Base-by-base conservation (phyloP, 768 basidiomycete species). In the Hortiboletus campestris region DNA sequence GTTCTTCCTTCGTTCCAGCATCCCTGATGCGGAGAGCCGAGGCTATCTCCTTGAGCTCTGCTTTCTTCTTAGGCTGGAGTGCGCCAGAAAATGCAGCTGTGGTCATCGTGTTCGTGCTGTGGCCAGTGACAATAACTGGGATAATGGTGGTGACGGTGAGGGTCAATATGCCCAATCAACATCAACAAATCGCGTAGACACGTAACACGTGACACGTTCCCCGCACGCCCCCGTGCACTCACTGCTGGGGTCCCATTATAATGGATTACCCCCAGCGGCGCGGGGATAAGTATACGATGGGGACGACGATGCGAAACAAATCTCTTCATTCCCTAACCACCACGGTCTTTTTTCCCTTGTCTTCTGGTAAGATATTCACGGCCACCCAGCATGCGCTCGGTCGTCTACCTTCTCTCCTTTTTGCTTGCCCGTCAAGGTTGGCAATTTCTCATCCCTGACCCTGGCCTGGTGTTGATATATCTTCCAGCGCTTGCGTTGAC, bases 61-160 rank as follows among this genome's bases (percentile, higher is more conserved):
- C 75, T 68, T 88, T 88, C 73, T 85, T 88, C 72, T 88, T 88
- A n/a, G 79, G 63, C 56, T 75, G 78, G 28, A 87, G 77, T 28
- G 81, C 68, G 44, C 86, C 86, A 39, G 80, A 64, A 64, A 73
- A 85, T 34, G 70, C 56, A 54, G 73, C 53, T 35, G 75, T 74
- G 39, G 78, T 68, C 80, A 81, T 83, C 68, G 53, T 46, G 57
- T 41, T 25, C 17, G 62, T 39, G 34, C 6, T 28, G 38, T 32
- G 34, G 51, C 11, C 38, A 41, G 36, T 7, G 36, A 43, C 17
- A 47, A 41, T 43, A 13, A 34, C 11, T 19, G 12, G 25, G 54
- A 53, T 45, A 51, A 60, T 58, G 49, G 56, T 54, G 51, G 63
- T 65, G 51, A 11, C 40, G 31, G 19, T 45, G 17, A 52, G 10